Conservation (phyloP, 2,329 filamentous ascomycete genomes). For the Xylariaceae sp. region DNA sequence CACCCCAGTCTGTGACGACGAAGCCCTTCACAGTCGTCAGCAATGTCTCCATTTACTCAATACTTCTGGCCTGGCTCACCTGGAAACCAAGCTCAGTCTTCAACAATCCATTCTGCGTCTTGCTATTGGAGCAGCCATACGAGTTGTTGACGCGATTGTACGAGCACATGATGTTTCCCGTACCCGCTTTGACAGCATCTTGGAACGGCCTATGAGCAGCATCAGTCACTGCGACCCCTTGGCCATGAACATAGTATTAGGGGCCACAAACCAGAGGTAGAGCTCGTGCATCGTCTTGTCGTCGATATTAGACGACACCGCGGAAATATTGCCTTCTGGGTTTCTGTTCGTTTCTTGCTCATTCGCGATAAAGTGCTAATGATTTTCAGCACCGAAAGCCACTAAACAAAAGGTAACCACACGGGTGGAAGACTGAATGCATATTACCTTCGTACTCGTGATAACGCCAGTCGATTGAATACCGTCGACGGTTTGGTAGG, state of each 20-base stretch:
- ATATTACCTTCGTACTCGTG: conserved; percentile 53
- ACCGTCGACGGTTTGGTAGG: conserved; percentile 54
- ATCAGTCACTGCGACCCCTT: neutral
- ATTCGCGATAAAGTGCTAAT: conserved; percentile 58
- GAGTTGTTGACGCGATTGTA: conserved; percentile 69
- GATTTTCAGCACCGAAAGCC: neutral
- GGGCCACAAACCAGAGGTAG: conserved; percentile 53
- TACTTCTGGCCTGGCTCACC: conserved; percentile 26
- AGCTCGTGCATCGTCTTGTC: conserved; percentile 57
- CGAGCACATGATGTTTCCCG: conserved; percentile 54
- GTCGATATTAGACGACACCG: conserved; percentile 52
- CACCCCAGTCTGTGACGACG: conserved; percentile 63
- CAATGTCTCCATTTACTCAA: conserved; percentile 29
- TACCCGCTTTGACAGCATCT: conserved; percentile 59
- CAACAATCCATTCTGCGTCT: conserved; percentile 60
- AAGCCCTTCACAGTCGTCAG: conserved; percentile 48
- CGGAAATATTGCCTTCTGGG: conserved; percentile 52
- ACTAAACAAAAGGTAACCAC: neutral
- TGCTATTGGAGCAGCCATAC: conserved; percentile 65
- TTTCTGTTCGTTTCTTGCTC: conserved; percentile 71
- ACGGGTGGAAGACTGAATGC: neutral
- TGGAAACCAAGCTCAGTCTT: conserved; percentile 57
- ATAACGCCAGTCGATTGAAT: conserved; percentile 69
- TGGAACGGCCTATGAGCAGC: conserved; percentile 54
- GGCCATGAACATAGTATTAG: too few relatives aligned